These are phyloP conservation scores for Martiniozyma asiatica DNA, from an alignment of 1,139 yeast species.

Conservation along the genomic window DNA sequence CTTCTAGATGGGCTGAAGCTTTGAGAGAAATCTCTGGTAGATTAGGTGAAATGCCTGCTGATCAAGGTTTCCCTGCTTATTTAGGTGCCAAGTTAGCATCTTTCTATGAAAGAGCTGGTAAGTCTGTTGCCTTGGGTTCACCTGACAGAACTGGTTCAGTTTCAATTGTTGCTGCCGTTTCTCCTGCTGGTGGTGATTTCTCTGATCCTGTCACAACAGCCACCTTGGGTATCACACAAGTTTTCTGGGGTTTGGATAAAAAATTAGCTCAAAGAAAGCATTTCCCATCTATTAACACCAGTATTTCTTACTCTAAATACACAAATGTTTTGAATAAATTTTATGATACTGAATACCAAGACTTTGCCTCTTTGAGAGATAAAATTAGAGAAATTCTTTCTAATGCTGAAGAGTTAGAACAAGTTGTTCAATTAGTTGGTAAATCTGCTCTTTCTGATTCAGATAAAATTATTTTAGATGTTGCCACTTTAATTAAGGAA, in stretches of 20 bases:
- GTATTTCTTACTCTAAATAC: conserved; percentile 93
- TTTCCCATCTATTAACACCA: conserved; percentile 96
- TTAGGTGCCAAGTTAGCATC: conserved; percentile 98
- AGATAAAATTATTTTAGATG: conserved; percentile 93
- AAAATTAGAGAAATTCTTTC: conserved; percentile 89
- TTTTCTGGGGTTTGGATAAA: conserved; percentile 99
- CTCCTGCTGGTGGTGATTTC: conserved; percentile 99
- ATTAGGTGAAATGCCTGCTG: conserved; percentile 99
- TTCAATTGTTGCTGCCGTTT: conserved; percentile 98
- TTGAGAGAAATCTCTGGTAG: conserved; percentile 99
- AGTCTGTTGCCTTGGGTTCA: conserved; percentile 87
- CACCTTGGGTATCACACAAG: conserved; percentile 97
- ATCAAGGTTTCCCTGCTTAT: conserved; percentile 99
- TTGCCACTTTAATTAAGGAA: conserved; percentile 82
- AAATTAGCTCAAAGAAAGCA: conserved; percentile 99
- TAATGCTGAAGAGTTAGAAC: conserved; percentile 96
- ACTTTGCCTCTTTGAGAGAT: conserved; percentile 81
- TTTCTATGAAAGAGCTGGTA: conserved; percentile 99
- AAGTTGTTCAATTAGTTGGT: conserved; percentile 98
- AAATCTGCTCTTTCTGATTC: conserved; percentile 93
- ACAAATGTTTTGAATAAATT: conserved; percentile 76
- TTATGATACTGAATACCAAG: conserved; percentile 80
- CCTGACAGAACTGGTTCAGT: conserved; percentile 96
- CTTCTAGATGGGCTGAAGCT: conserved; percentile 99
- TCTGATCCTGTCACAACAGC: conserved; percentile 99